A percentile compares a stretch with the other conserved stretches of the same genome.
Evolutionary conservation across 164 flowering plant species (phyloP).

Genomic region (Saururus chinensis): DNA sequence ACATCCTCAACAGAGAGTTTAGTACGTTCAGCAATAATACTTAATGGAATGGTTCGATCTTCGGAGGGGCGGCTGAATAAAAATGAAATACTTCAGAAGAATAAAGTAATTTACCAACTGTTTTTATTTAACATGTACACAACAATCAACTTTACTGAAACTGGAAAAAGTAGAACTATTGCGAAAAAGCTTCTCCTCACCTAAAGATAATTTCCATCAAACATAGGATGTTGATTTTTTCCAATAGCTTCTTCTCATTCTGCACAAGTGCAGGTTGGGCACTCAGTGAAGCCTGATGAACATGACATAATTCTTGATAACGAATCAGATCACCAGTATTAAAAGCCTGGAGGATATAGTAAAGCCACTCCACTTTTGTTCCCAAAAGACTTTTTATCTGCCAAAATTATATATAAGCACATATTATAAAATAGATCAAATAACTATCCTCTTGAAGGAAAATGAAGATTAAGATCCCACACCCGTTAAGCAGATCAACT

Average conservation of each 20-base stretch:
- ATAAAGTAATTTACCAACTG: too few relatives aligned
- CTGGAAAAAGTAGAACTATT: background rate
- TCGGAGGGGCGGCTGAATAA: conserved; percentile 78
- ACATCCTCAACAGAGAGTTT: conserved; percentile 82
- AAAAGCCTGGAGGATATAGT: conserved; percentile 78
- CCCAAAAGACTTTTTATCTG: conserved; percentile 81
- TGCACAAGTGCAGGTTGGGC: conserved; percentile 86
- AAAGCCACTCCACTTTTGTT: conserved; percentile 86
- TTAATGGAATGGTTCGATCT: conserved; percentile 82
- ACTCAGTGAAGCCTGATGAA: conserved; percentile 65
- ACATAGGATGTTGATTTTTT: conserved; percentile 89
- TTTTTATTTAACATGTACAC: background rate
- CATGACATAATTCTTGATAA: conserved; percentile 80
- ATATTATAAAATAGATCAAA: background rate
- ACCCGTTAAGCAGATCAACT: background rate
- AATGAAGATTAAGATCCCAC: background rate
- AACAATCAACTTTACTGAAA: background rate
- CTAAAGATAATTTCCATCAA: conserved; percentile 96
- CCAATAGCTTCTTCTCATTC: conserved; percentile 78
- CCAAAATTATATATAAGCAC: background rate
- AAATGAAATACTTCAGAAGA: conserved; percentile 2
- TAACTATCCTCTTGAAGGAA: background rate
- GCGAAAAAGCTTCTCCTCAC: conserved; percentile 13
- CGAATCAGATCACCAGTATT: conserved; percentile 84
- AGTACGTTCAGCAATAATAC: conserved; percentile 74